Percentiles rank a stretch among this genome's conserved stretches.
These are phyloP conservation scores for Bipolaris sorokiniana DNA, from an alignment of 2,329 filamentous ascomycete genomes.

Conservation along the genomic window DNA sequence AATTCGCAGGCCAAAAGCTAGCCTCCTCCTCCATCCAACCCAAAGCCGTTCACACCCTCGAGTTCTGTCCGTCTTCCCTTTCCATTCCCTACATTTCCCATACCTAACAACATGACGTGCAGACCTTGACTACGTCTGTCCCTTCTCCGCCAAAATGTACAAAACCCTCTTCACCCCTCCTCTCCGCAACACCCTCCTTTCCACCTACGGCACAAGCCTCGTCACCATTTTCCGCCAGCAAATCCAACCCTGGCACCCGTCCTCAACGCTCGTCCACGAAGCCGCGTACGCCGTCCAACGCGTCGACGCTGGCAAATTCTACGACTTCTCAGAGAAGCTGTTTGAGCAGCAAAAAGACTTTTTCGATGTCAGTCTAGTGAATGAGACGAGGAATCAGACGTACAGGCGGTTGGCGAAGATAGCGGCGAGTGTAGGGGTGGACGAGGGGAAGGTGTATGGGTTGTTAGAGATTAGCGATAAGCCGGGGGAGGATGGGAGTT, in stretches of 20 bases:
- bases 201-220: constrained; percentile 67
- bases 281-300: constrained; percentile 80
- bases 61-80: constrained; percentile 54
- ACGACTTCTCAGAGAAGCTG: constrained; percentile 74
- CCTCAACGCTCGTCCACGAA: constrained; percentile 73
- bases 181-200: constrained; percentile 69
- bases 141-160: constrained; percentile 77
- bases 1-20: constrained; percentile 77
- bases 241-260: constrained; percentile 94
- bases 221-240: constrained; percentile 88
- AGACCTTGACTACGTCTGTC: constrained; percentile 91
- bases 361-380: constrained; percentile 84
- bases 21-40: constrained; percentile 50
- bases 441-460: constrained; percentile 71
- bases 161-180: constrained; percentile 69
- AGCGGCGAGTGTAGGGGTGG: constrained; percentile 71
- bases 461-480: constrained; percentile 73
- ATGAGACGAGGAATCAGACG: constrained; percentile 82
- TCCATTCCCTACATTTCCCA: background rate
- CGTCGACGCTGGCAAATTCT: constrained; percentile 75
- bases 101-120: background rate
- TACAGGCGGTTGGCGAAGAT: constrained; percentile 80
- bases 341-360: constrained; percentile 74
- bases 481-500: constrained; percentile 67
- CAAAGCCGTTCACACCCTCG: constrained; percentile 59